Percentiles rank a stretch among this genome's conserved stretches.
Conservation (phyloP, 2,329 filamentous ascomycete genomes). For the Alternaria ethzedia region DNA sequence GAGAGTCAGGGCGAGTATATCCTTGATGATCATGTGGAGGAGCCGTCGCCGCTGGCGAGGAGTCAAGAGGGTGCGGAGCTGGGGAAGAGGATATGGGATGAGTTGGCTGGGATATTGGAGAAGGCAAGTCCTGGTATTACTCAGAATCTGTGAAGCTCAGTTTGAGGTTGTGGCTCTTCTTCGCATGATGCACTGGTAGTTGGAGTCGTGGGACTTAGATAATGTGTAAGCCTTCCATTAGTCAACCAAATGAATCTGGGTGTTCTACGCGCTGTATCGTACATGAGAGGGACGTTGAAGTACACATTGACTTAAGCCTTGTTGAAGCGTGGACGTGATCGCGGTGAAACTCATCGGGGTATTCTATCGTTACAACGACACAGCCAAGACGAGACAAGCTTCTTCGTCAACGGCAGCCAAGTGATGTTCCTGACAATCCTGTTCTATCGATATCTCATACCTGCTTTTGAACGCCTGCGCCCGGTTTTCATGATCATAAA, state of each 20-base stretch:
- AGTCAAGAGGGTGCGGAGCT: conserved; percentile 39
- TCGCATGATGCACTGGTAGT: not conserved
- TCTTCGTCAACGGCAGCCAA: not conserved
- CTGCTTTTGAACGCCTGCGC: not conserved
- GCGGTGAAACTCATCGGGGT: not conserved
- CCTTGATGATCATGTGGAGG: conserved; percentile 33
- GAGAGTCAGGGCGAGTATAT: conserved; percentile 45
- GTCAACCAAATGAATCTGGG: not conserved
- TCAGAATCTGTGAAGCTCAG: not conserved
- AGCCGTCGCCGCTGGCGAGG: conserved; percentile 37
- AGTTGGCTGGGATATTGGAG: conserved; percentile 46
- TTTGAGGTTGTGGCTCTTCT: not conserved
- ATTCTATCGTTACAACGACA: not conserved
- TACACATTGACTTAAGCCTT: not conserved
- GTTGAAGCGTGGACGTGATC: not conserved
- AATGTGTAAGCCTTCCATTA: not conserved
- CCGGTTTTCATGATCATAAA: not conserved
- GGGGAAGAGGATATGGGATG: conserved; percentile 45
- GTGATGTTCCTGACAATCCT: not conserved
- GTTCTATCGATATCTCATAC: not conserved
- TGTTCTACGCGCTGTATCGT: not conserved
- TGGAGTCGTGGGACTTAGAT: not conserved
- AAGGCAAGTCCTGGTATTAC: conserved; percentile 32
- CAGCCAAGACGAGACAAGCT: not conserved
- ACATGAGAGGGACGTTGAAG: not conserved